phyloP scores from a whole-genome alignment of 805 yeast genomes.

The Metschnikowia matae region DNA sequence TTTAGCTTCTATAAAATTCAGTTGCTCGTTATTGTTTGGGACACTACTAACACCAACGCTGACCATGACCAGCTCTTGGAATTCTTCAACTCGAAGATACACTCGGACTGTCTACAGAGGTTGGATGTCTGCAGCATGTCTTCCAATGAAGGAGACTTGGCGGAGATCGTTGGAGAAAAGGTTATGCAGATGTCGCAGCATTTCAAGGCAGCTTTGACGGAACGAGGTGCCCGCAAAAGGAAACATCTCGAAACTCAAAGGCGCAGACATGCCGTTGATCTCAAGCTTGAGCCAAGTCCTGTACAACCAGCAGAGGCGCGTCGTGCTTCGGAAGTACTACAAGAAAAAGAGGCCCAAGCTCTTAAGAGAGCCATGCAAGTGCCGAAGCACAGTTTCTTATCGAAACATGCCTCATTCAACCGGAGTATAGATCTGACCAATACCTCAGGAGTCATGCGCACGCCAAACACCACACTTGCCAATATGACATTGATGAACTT shows the following conservation, averaged over 20 bases:
- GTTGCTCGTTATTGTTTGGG: slow-evolving; percentile 44
- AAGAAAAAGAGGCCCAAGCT: slow-evolving; percentile 22
- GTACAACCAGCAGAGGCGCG: background rate
- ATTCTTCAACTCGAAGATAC: slow-evolving; percentile 15
- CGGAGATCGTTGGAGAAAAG: slow-evolving; percentile 22
- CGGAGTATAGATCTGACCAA: slow-evolving; percentile 13
- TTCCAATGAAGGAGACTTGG: slow-evolving; percentile 21
- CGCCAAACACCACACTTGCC: slow-evolving; percentile 15
- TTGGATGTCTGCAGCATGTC: slow-evolving; percentile 35
- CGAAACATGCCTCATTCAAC: slow-evolving; percentile 23
- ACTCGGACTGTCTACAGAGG: slow-evolving; percentile 16
- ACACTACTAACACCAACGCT: slow-evolving; percentile 20
- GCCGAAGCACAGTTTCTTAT: slow-evolving; percentile 30
- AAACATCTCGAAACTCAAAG: slow-evolving; percentile 11
- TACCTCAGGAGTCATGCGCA: slow-evolving; percentile 9
- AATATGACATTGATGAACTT: slow-evolving; percentile 13
- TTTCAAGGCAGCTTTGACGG: slow-evolving; percentile 29
- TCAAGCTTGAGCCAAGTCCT: background rate
- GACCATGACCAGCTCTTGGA: slow-evolving; percentile 13
- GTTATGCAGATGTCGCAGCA: slow-evolving; percentile 19
- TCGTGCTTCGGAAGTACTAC: slow-evolving; percentile 13
- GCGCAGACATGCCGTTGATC: background rate
- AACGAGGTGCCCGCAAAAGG: slow-evolving; percentile 25
- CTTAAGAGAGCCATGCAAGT: slow-evolving; percentile 27
- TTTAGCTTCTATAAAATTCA: slow-evolving; percentile 37